Evolutionary conservation across 2,329 filamentous ascomycete genomes (phyloP), one percentile per base, ranked within the genome.

Genomic region (Calonectria naviculata): DNA sequence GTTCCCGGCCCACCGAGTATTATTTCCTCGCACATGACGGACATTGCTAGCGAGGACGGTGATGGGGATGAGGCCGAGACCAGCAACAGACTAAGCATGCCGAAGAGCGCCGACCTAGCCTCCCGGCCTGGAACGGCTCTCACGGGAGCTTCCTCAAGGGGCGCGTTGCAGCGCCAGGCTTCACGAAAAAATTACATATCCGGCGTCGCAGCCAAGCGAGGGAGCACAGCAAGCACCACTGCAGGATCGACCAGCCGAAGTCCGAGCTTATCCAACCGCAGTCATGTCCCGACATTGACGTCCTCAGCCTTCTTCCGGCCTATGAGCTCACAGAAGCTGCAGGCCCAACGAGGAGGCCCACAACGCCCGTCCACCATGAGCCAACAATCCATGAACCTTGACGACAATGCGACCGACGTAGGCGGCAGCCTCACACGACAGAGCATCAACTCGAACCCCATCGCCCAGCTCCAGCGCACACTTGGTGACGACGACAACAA

Each of bases 321-420:
- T 44, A 97, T 99, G 95, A 98, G 95, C 84, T 97, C 96, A 28
- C 95, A 98, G 82, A 93, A 95, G 81, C 87, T 98, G 62, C 96
- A 98, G 84, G 95, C 95, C 66, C 97, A 98, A 83, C 89, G 96
- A 81, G 92, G 79, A 73, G 90, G 92, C 74, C 88, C 83, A 10
- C 80, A 85, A 42, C 85, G 88, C 26, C 85, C 87, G 7, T 76
- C 82, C 17, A 86, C 84, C 26, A 81, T 84, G 76, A 81, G 80
- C 67, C 84, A 86, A 52, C 76, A 78, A 58, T 73, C 77, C 26
- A 78, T 80, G 21, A 79, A 75, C 42, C 74, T 84, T n/a, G 85
- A 86, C 62, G 81, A 85, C 70, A 78, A 79, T 71, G 81, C 86
- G 28, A 87, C 79, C 3, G 83, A 84, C 65, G 71, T 88, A 71